These are phyloP conservation scores for Paramecium primaurelia DNA, from an alignment of 73 alveolate species.

Conservation along the genomic window DNA sequence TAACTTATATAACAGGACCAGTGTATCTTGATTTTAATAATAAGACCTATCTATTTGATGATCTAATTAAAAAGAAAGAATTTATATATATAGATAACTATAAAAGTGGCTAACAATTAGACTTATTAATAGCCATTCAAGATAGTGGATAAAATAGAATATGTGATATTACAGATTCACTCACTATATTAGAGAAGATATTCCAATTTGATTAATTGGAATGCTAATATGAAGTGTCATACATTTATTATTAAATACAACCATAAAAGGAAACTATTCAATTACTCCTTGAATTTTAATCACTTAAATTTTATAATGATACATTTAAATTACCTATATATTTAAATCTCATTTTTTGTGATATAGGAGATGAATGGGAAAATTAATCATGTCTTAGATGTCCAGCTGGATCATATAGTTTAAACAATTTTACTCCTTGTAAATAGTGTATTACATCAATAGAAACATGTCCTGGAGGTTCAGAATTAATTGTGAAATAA, in stretches of 20 bases:
- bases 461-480: background rate
- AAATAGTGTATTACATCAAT: background rate
- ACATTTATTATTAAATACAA: background rate
- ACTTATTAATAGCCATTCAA: background rate
- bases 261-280: background rate
- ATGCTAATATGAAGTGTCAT: background rate
- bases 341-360: background rate
- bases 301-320: background rate
- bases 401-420: background rate
- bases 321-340: background rate
- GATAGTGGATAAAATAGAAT: background rate
- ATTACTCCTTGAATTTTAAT: background rate
- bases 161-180: background rate
- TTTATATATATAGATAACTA: background rate
- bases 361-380: background rate
- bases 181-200: background rate
- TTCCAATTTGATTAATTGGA: background rate
- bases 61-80: background rate
- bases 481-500: background rate
- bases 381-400: background rate
- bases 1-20: background rate
- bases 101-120: background rate
- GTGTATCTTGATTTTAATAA: background rate
- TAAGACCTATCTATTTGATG: background rate
- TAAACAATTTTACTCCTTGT: background rate